Evolutionary conservation across 305 asterid species (phyloP).

Genomic region (Fraxinus velutina): DNA sequence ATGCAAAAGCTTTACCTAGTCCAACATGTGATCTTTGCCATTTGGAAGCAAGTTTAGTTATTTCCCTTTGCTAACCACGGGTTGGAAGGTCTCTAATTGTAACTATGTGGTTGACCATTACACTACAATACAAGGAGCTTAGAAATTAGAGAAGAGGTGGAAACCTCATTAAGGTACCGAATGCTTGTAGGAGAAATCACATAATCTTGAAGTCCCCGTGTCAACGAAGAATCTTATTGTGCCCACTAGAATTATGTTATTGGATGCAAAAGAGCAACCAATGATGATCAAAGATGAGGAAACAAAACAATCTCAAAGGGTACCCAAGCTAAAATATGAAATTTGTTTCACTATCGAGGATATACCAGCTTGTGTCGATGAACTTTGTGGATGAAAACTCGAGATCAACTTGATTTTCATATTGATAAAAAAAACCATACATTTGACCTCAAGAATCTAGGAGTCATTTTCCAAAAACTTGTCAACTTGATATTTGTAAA

Average conservation of each 20-base stretch:
- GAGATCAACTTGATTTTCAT: not conserved
- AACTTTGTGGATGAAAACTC: not conserved
- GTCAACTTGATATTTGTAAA: not conserved
- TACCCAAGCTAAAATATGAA: not conserved
- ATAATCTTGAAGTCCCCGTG: not conserved
- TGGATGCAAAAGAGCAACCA: not conserved
- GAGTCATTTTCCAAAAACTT: not conserved
- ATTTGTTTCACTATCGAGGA: not conserved
- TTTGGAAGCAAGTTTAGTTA: not conserved
- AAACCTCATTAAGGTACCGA: not conserved
- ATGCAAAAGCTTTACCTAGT: not conserved
- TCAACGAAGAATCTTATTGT: not conserved
- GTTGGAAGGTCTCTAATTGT: not conserved
- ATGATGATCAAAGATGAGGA: not conserved
- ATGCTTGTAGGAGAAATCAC: not conserved
- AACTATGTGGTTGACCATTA: not conserved
- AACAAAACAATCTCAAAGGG: not conserved
- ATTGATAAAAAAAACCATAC: not conserved
- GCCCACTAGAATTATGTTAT: not conserved
- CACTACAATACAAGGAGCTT: not conserved
- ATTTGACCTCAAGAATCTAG: not conserved
- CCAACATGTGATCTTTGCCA: not conserved
- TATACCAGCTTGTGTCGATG: not conserved
- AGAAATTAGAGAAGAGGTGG: not conserved
- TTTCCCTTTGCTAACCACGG: not conserved